These are phyloP conservation scores for Thalassiosira livingstoniorum DNA, from an alignment of 352 stramenopile species.

Conservation along the genomic window DNA sequence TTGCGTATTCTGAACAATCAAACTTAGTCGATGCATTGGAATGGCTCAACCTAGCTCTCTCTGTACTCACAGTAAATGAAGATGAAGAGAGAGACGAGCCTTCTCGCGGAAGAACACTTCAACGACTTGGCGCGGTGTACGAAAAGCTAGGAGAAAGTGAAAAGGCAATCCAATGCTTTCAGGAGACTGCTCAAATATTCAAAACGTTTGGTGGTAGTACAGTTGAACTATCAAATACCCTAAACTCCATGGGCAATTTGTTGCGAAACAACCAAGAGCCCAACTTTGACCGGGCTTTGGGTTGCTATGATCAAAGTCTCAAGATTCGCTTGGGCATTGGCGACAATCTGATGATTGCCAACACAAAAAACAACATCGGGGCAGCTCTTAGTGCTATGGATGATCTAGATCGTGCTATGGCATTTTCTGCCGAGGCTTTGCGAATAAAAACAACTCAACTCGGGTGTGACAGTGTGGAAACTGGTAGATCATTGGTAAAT, in stretches of 20 bases:
- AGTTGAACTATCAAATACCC: conserved; percentile 65
- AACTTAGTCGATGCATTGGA: conserved; percentile 61
- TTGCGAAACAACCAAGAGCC: conserved; percentile 43
- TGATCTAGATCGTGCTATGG: conserved; percentile 59
- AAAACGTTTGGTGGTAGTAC: conserved; percentile 51
- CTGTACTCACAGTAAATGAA: conserved; percentile 44
- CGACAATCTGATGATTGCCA: conserved; percentile 66
- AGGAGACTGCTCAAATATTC: conserved; percentile 62
- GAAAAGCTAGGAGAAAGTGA: conserved; percentile 56
- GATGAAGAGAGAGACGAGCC: conserved; percentile 53
- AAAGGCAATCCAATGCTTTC: conserved; percentile 64
- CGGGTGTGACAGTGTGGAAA: conserved; percentile 56
- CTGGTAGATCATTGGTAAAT: conserved; percentile 62
- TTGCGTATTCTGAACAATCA: conserved; percentile 54
- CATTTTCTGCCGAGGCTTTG: conserved; percentile 66
- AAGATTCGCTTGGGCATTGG: conserved; percentile 53
- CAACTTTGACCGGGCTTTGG: conserved; percentile 66
- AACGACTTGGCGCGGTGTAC: conserved; percentile 62
- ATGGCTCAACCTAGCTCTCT: conserved; percentile 61
- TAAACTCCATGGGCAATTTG: conserved; percentile 69
- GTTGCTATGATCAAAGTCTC: conserved; percentile 72
- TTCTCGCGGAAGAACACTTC: conserved; percentile 57
- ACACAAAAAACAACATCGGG: conserved; percentile 76
- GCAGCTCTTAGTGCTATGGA: conserved; percentile 53
- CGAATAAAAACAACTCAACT: conserved; percentile 62